Conservation (phyloP, 2,329 filamentous ascomycete species). For the Penicillium rolfsii region DNA sequence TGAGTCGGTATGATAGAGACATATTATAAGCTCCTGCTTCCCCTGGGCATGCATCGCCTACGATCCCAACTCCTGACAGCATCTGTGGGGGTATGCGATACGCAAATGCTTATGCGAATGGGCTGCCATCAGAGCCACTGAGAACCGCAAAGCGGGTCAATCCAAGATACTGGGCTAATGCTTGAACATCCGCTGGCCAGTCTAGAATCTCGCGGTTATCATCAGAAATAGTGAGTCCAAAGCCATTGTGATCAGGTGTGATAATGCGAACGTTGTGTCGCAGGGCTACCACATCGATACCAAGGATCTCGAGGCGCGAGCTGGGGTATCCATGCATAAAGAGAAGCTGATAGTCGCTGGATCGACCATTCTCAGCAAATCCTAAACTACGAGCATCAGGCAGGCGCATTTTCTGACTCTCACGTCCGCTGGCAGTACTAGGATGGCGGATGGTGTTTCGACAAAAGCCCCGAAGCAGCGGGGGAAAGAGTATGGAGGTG, state of each 20-base stretch:
- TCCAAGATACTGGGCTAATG: slow-evolving; percentile 46
- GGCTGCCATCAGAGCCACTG: slow-evolving; percentile 53
- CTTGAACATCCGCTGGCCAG: slow-evolving; percentile 49
- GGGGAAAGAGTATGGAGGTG: background rate
- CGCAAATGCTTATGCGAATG: slow-evolving; percentile 54
- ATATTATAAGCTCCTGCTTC: slow-evolving; percentile 38
- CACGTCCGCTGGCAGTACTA: background rate
- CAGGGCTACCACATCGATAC: slow-evolving; percentile 38
- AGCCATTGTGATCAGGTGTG: slow-evolving; percentile 49
- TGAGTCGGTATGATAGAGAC: slow-evolving; percentile 27
- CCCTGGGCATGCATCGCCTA: slow-evolving; percentile 43
- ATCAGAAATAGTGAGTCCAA: slow-evolving; percentile 48
- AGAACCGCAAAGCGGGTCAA: slow-evolving; percentile 49
- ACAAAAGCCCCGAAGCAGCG: background rate
- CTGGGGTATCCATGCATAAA: slow-evolving; percentile 51
- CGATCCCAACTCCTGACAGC: slow-evolving; percentile 43
- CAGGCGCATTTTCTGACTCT: slow-evolving; percentile 7
- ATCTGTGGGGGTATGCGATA: slow-evolving; percentile 34
- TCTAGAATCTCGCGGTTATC: slow-evolving; percentile 44
- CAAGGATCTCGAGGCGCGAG: slow-evolving; percentile 47
- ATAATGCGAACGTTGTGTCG: slow-evolving; percentile 47
- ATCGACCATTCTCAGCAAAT: slow-evolving; percentile 50
- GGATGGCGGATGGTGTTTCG: background rate
- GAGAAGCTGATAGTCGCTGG: slow-evolving; percentile 40
- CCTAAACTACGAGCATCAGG: slow-evolving; percentile 43